Evolutionary conservation across 441 rosid genomes (phyloP).

Genomic region (Gossypium davidsonii): DNA sequence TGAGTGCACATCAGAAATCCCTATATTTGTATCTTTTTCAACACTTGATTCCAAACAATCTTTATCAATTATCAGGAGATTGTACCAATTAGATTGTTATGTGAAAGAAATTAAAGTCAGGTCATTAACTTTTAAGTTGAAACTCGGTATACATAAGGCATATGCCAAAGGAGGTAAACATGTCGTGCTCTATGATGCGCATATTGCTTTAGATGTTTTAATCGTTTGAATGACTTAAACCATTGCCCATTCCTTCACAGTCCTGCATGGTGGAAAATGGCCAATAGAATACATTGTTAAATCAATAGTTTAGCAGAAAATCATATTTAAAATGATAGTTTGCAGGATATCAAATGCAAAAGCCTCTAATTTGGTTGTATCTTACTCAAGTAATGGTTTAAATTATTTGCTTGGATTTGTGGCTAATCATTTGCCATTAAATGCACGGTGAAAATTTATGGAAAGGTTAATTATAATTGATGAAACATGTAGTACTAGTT

Average conservation of each 20-base stretch:
- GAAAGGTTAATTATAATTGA: not conserved
- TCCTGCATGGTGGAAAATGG: not conserved
- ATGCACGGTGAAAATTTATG: not conserved
- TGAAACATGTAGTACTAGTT: not conserved
- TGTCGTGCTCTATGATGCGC: not conserved
- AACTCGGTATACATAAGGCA: not conserved
- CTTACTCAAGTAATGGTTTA: not conserved
- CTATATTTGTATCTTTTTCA: not conserved
- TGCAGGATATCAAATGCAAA: not conserved
- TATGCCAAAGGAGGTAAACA: not conserved
- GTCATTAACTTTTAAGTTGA: not conserved
- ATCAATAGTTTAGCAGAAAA: not conserved
- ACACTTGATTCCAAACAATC: not conserved
- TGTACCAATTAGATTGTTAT: not conserved
- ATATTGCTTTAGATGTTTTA: not conserved
- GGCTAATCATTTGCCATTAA: not conserved
- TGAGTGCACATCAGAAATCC: not conserved
- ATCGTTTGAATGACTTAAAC: not conserved
- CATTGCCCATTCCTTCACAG: not conserved
- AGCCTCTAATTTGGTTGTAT: not conserved
- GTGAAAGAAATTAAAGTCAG: not conserved
- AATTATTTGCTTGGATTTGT: slow-evolving; percentile 10
- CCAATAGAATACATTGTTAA: not conserved
- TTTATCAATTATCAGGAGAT: not conserved
- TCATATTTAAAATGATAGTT: not conserved